Evolutionary conservation across 2,329 filamentous ascomycete species (phyloP).

Genomic region (Fusarium siculi): DNA sequence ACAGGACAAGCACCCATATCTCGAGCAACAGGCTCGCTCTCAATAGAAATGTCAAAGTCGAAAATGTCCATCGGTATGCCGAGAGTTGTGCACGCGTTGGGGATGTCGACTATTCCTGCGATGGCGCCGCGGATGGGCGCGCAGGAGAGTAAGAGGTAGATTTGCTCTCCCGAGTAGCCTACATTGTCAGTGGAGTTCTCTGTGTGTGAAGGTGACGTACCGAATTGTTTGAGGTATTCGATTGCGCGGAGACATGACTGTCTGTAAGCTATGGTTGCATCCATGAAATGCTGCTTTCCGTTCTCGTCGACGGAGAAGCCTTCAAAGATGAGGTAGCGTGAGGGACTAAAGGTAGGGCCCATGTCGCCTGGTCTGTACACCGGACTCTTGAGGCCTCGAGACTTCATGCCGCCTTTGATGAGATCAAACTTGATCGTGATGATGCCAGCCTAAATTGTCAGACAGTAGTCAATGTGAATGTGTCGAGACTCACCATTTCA

Average conservation of each 20-base stretch:
- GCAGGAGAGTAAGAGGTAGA: conserved; percentile 86
- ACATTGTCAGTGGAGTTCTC: neutral
- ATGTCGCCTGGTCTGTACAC: conserved; percentile 83
- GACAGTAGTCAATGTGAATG: rapidly evolving
- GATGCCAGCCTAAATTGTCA: conserved; percentile 67
- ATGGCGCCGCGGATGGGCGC: conserved; percentile 90
- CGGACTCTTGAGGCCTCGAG: conserved; percentile 82
- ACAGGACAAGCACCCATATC: conserved; percentile 44
- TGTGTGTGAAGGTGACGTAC: neutral
- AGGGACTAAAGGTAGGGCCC: conserved; percentile 27
- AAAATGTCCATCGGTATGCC: conserved; percentile 94
- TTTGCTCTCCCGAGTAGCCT: conserved; percentile 74
- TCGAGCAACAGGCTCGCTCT: conserved; percentile 55
- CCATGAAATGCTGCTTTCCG: conserved; percentile 90
- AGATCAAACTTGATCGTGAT: conserved; percentile 93
- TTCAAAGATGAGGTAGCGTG: conserved; percentile 55
- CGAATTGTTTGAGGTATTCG: conserved; percentile 52
- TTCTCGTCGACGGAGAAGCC: conserved; percentile 90
- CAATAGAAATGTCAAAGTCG: conserved; percentile 87
- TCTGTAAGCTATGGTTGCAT: conserved; percentile 86
- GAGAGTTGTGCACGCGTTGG: conserved; percentile 90
- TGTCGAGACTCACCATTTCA: conserved; percentile 71
- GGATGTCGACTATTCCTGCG: conserved; percentile 90
- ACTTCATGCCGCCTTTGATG: conserved; percentile 80
- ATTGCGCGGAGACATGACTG: conserved; percentile 75